A percentile compares a stretch with the other conserved stretches of the same genome.
Evolutionary conservation across 495 filamentous ascomycete genomes (phyloP).

Genomic region (Pseudoneurospora amorphoporcata): DNA sequence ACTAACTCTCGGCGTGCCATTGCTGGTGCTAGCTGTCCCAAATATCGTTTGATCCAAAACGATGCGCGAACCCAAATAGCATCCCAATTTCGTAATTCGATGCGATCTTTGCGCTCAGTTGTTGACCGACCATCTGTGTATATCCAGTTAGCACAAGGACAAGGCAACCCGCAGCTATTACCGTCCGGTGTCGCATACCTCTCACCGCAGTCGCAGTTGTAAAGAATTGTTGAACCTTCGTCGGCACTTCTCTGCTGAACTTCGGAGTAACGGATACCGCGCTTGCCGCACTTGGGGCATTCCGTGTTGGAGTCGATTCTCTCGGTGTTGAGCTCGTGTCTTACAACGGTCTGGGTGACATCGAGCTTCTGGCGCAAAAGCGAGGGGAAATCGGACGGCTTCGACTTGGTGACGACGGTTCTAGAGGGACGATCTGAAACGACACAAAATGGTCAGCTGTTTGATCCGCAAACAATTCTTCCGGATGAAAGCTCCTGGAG

Average conservation of each 20-base stretch:
- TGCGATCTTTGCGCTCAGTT: slow-evolving; percentile 11
- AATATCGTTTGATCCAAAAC: background rate
- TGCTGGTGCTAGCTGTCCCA: background rate
- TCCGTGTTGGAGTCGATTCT: slow-evolving; percentile 55
- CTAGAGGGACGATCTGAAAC: slow-evolving; percentile 66
- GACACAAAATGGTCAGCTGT: background rate
- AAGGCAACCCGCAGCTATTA: background rate
- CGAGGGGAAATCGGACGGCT: slow-evolving; percentile 80
- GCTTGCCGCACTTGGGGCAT: slow-evolving; percentile 71
- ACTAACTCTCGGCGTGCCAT: background rate
- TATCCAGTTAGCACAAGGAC: slow-evolving; percentile 16
- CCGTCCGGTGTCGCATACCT: slow-evolving; percentile 46
- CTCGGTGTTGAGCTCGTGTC: slow-evolving; percentile 68
- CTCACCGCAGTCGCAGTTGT: slow-evolving; percentile 73
- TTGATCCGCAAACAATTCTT: background rate
- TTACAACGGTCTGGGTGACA: slow-evolving; percentile 70
- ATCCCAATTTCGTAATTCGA: background rate
- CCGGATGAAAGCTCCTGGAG: background rate
- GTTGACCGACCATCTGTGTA: slow-evolving; percentile 37
- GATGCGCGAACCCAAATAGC: background rate
- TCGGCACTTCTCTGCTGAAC: slow-evolving; percentile 86
- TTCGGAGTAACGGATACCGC: slow-evolving; percentile 75
- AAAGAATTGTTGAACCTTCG: slow-evolving; percentile 88
- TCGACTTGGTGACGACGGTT: slow-evolving; percentile 70
- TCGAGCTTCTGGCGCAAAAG: slow-evolving; percentile 73